Percentiles rank a stretch among this genome's conserved stretches.
These are phyloP conservation scores for Microdochium bolleyi DNA, from an alignment of 2,329 filamentous ascomycete species.

Conservation along the genomic window DNA sequence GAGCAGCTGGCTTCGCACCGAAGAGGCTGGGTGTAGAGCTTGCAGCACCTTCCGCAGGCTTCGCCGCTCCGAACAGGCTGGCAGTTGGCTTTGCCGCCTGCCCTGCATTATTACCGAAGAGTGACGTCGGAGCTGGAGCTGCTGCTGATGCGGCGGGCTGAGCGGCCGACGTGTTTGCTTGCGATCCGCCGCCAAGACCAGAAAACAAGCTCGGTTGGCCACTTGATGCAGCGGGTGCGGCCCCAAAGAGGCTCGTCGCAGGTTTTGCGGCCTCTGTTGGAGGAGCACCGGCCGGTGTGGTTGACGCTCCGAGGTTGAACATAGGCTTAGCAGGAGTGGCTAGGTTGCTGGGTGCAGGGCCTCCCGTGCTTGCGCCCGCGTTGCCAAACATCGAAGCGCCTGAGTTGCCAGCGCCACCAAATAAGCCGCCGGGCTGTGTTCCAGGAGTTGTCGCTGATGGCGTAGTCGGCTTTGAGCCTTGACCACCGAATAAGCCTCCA, in stretches of 20 bases:
- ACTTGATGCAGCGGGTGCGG: constrained; percentile 6
- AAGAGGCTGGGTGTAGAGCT: constrained; percentile 9
- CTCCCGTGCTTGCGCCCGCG: constrained; percentile 7
- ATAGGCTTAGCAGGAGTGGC: constrained; percentile 39
- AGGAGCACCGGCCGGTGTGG: constrained; percentile 48
- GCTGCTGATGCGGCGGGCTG: background rate
- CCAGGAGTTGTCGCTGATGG: background rate
- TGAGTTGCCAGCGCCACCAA: background rate
- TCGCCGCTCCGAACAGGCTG: constrained; percentile 13
- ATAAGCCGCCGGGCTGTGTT: background rate
- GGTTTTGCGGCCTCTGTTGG: constrained; percentile 27
- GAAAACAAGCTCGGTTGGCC: constrained; percentile 9
- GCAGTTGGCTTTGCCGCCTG: constrained; percentile 9
- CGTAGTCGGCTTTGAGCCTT: background rate
- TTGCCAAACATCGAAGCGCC: constrained; percentile 14
- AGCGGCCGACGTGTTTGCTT: constrained; percentile 14
- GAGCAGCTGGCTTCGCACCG: constrained; percentile 11
- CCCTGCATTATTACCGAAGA: constrained; percentile 8
- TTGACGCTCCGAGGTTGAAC: constrained; percentile 37
- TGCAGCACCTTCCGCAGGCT: constrained; percentile 14
- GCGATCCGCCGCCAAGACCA: constrained; percentile 21
- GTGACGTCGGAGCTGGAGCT: constrained; percentile 9
- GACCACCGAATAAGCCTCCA: constrained; percentile 9
- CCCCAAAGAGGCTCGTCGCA: constrained; percentile 11
- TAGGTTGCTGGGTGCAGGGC: constrained; percentile 12